Conservation (phyloP, 441 rosid species). For the Gossypium gossypioides region DNA sequence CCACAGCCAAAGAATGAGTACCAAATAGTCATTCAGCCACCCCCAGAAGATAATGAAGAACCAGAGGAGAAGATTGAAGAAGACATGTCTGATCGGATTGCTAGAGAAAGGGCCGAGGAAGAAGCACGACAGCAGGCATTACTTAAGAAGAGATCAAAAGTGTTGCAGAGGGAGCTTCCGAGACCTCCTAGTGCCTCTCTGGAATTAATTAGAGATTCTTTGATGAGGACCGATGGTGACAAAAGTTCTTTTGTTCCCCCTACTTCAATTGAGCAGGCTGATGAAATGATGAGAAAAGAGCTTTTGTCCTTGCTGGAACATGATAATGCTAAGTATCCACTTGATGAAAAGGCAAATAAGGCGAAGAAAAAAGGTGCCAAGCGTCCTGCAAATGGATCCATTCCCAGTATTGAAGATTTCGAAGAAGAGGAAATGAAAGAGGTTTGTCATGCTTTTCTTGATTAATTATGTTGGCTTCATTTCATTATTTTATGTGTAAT, state of each 20-base stretch:
- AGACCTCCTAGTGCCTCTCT: conserved; percentile 84
- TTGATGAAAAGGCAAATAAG: conserved; percentile 55
- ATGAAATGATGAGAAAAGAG: conserved; percentile 77
- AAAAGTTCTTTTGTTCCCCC: conserved; percentile 93
- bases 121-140: conserved; percentile 77
- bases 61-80: conserved; percentile 91
- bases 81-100: conserved; percentile 92
- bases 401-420: conserved; percentile 63
- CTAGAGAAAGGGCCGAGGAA: conserved; percentile 87
- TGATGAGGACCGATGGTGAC: conserved; percentile 74
- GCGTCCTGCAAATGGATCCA: conserved; percentile 45
- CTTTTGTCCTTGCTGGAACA: conserved; percentile 70
- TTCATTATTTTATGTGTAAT: neutral
- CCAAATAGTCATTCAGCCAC: conserved; percentile 73
- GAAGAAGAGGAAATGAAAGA: conserved; percentile 72
- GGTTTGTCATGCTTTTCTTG: conserved; percentile 29
- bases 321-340: conserved; percentile 94
- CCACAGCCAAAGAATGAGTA: conserved; percentile 95
- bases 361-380: conserved; percentile 79
- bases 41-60: conserved; percentile 74
- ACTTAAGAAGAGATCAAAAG: conserved; percentile 93
- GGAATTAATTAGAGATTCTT: conserved; percentile 72
- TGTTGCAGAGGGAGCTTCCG: conserved; percentile 92
- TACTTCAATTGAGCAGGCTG: conserved; percentile 75
- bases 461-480: neutral